Conservation (phyloP, 345 rosid genomes). For the Rhizophora apiculata region DNA sequence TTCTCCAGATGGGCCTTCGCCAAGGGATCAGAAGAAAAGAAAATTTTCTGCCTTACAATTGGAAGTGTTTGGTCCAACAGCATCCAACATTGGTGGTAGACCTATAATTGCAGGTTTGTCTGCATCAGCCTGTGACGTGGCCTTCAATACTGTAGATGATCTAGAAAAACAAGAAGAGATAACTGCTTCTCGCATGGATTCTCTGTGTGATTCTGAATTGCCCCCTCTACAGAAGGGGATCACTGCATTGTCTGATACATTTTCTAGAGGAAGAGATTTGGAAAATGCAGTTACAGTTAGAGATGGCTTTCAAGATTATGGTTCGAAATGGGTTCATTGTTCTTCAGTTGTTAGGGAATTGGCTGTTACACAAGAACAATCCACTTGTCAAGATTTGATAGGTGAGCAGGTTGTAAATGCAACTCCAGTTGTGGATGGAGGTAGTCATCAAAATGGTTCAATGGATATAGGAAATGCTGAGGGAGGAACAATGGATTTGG, state of each 20-base stretch:
- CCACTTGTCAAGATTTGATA: conserved; percentile 19
- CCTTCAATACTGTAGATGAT: conserved; percentile 20
- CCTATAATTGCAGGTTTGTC: conserved; percentile 26
- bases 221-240: conserved; percentile 23
- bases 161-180: conserved; percentile 21
- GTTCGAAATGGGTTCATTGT: conserved; percentile 24
- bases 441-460: conserved; percentile 23
- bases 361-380: conserved; percentile 23
- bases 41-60: conserved; percentile 29
- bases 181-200: conserved; percentile 23
- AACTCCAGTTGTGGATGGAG: conserved; percentile 21
- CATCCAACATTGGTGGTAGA: conserved; percentile 22
- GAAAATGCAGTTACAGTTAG: conserved; percentile 27
- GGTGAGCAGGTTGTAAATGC: conserved; percentile 31
- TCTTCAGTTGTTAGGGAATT: conserved; percentile 25
- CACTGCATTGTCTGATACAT: conserved; percentile 22
- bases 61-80: conserved; percentile 28
- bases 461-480: conserved; percentile 29
- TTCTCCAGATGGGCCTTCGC: conserved; percentile 22
- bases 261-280: conserved; percentile 31
- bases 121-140: conserved; percentile 23
- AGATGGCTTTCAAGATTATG: conserved; percentile 26
- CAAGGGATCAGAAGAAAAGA: conserved; percentile 31
- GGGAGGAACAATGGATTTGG: conserved; percentile 19
- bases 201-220: conserved; percentile 20